phyloP scores from a whole-genome alignment of 805 yeast genomes.

The Candida easanensis region DNA sequence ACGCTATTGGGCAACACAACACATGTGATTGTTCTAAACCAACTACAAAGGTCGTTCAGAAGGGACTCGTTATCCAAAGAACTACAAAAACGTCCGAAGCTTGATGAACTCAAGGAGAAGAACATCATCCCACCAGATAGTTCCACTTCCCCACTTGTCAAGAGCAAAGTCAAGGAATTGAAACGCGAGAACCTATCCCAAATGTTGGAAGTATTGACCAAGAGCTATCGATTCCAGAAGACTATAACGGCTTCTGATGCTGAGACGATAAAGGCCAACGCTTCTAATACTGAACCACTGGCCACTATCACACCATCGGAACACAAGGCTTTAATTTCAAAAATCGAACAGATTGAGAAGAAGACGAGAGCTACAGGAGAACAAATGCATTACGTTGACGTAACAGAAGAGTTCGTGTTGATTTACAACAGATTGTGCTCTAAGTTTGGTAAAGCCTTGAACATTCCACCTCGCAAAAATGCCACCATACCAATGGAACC shows the following conservation, averaged over 20 bases:
- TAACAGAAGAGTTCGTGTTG: constrained; percentile 14
- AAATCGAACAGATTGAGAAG: constrained; percentile 7
- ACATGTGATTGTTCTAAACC: constrained; percentile 2
- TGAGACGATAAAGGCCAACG: not conserved
- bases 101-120: constrained; percentile 18
- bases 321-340: constrained; percentile 3
- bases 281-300: not conserved
- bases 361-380: not conserved
- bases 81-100: constrained; percentile 21
- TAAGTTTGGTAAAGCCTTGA: constrained; percentile 1
- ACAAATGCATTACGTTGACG: constrained; percentile 1
- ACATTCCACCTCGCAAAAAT: not conserved
- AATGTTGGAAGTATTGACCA: constrained; percentile 15
- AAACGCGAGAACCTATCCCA: constrained; percentile 17
- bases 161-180: constrained; percentile 11
- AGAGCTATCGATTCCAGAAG: constrained; percentile 20
- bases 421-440: constrained; percentile 9
- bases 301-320: constrained; percentile 1
- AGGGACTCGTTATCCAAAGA: constrained; percentile 19
- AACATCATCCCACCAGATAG: constrained; percentile 17
- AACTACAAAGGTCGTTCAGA: constrained; percentile 19
- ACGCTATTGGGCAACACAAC: constrained; percentile 7
- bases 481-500: not conserved
- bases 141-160: constrained; percentile 8
- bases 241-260: constrained; percentile 4